Conservation (phyloP, 371 early-diverging fungal species). For the Dichotomocladium elegans region DNA sequence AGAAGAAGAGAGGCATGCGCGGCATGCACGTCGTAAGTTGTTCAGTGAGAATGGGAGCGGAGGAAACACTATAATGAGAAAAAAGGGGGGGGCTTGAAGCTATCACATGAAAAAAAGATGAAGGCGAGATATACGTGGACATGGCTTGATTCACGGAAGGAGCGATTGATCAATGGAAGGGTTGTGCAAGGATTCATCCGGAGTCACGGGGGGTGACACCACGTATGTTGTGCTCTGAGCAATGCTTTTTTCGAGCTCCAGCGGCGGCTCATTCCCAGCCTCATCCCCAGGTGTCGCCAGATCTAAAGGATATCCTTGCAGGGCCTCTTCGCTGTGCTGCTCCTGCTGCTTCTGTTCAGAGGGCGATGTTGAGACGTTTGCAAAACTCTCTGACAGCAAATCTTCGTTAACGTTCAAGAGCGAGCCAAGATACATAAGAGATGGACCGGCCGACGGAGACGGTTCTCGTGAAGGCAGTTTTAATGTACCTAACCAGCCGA, state of each 20-base stretch:
- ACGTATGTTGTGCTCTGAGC: not conserved
- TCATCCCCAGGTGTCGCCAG: too few species aligned
- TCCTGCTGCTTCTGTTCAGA: too few species aligned
- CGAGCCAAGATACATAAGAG: conserved; percentile 34
- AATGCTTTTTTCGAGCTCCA: too few species aligned
- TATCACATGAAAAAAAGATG: not conserved
- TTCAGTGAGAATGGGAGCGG: not conserved
- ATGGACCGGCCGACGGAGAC: conserved; percentile 17
- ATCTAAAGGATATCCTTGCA: too few species aligned
- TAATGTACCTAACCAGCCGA: conserved; percentile 43
- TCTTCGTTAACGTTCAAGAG: conserved; percentile 31
- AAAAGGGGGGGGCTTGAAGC: not conserved
- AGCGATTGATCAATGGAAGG: not conserved
- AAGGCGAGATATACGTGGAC: not conserved
- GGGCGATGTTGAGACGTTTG: not conserved
- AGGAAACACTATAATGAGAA: not conserved
- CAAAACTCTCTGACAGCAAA: conserved; percentile 33
- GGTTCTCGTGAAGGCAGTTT: conserved; percentile 14
- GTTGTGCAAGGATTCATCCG: conserved; percentile 10
- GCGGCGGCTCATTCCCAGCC: too few species aligned
- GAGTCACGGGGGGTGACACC: conserved; percentile 10
- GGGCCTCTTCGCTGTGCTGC: too few species aligned
- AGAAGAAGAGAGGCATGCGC: not conserved
- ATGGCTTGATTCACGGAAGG: not conserved
- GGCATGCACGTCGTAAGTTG: not conserved